These are phyloP conservation scores for Colletotrichum coccodes DNA, from an alignment of 2,329 filamentous ascomycete species.

Conservation along the genomic window DNA sequence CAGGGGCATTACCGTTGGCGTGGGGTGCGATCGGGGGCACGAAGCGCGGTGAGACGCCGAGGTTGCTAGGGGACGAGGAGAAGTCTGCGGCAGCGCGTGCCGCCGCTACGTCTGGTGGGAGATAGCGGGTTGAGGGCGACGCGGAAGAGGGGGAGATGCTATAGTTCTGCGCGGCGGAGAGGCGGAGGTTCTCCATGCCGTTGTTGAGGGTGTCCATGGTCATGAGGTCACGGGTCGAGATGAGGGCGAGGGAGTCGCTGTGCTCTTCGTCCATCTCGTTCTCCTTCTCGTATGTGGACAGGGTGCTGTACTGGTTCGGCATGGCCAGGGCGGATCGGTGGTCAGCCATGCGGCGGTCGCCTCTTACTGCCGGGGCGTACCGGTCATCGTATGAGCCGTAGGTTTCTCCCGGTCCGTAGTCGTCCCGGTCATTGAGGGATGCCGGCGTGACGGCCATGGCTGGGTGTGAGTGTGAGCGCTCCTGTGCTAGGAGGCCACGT, in stretches of 20 bases:
- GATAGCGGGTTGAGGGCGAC: slow-evolving; percentile 43
- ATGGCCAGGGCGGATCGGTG: slow-evolving; percentile 31
- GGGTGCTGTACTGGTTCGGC: slow-evolving; percentile 28
- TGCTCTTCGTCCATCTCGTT: slow-evolving; percentile 50
- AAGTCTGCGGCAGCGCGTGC: slow-evolving; percentile 41
- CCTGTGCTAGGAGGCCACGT: slow-evolving; percentile 62
- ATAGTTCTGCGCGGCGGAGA: slow-evolving; percentile 50
- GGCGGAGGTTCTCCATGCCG: slow-evolving; percentile 52
- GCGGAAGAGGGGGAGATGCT: slow-evolving; percentile 47
- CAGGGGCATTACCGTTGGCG: slow-evolving; percentile 26
- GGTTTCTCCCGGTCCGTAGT: slow-evolving; percentile 46
- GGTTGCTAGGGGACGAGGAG: slow-evolving; percentile 45
- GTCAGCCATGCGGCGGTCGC: slow-evolving; percentile 48
- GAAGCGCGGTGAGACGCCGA: slow-evolving; percentile 52
- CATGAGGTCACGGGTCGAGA: slow-evolving; percentile 65
- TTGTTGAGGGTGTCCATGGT: slow-evolving; percentile 54
- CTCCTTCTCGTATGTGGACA: slow-evolving; percentile 46
- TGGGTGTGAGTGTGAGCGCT: slow-evolving; percentile 36
- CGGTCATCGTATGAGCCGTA: slow-evolving; percentile 50
- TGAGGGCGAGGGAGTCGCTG: slow-evolving; percentile 55
- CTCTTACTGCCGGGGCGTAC: slow-evolving; percentile 50
- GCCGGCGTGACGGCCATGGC: slow-evolving; percentile 21
- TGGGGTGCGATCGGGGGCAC: slow-evolving; percentile 46
- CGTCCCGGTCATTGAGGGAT: slow-evolving; percentile 24
- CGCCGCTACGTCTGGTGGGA: slow-evolving; percentile 45